These are phyloP conservation scores for Russula sp. DNA, from an alignment of 768 basidiomycete genomes.

Conservation along the genomic window DNA sequence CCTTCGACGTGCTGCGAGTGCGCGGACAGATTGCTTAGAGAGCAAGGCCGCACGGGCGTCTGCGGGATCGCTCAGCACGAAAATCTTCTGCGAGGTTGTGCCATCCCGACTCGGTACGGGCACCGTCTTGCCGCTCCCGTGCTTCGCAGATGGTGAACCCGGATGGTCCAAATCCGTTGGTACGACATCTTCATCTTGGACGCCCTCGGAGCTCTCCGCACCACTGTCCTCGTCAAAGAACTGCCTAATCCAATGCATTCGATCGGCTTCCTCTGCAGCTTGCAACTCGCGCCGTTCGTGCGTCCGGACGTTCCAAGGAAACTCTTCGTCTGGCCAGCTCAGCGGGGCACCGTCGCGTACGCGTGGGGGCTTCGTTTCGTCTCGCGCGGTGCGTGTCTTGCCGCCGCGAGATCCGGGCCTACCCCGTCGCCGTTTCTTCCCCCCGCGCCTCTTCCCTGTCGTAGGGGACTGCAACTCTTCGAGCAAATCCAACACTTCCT, in stretches of 20 bases:
- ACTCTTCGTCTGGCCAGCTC: constrained; percentile 74
- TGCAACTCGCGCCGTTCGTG: constrained; percentile 48
- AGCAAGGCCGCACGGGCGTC: constrained; percentile 70
- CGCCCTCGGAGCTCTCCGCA: constrained; percentile 35
- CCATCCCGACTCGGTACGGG: constrained; percentile 41
- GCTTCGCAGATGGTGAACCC: constrained; percentile 29
- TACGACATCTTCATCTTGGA: constrained; percentile 32
- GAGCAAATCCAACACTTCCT: constrained; percentile 33
- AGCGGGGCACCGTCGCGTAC: constrained; percentile 34
- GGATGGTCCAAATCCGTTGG: constrained; percentile 30
- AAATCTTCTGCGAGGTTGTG: constrained; percentile 30
- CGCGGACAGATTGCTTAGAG: constrained; percentile 63
- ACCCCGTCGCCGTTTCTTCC: constrained; percentile 47
- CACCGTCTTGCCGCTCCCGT: constrained; percentile 58
- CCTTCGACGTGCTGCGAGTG: constrained; percentile 47
- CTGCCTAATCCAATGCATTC: constrained; percentile 57
- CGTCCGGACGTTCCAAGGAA: constrained; percentile 68
- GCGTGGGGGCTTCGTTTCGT: constrained; percentile 1
- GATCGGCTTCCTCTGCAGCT: constrained; percentile 52
- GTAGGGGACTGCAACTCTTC: constrained; percentile 22
- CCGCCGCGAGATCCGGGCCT: constrained; percentile 24
- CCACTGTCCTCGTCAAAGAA: constrained; percentile 74
- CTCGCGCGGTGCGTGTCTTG: constrained; percentile 2
- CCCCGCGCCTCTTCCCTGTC: constrained; percentile 35
- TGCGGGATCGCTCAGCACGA: constrained; percentile 61